Conservation (phyloP, 2,329 filamentous ascomycete species). For the Penicillium sp. region DNA sequence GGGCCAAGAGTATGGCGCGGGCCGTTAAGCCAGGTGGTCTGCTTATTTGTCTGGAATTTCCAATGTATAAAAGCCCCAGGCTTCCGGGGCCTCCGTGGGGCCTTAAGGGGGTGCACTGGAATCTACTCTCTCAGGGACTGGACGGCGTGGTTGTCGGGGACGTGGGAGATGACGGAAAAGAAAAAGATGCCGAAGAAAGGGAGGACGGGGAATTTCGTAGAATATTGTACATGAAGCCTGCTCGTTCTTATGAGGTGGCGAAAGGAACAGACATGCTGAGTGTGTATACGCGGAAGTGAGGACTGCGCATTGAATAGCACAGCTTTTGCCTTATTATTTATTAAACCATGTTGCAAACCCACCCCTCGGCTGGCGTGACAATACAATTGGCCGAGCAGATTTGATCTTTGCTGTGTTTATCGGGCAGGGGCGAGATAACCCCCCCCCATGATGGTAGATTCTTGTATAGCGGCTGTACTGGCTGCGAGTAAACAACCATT, state of each 20-base stretch:
- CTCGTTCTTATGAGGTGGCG: constrained; percentile 33
- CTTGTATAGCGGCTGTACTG: no score
- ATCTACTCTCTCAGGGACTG: constrained; percentile 31
- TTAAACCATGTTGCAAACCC: no score
- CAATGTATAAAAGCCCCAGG: constrained; percentile 38
- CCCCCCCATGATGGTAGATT: no score
- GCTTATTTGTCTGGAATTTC: constrained; percentile 54
- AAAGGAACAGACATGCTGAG: constrained; percentile 38
- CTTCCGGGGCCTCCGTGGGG: constrained; percentile 42
- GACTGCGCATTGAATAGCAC: no score
- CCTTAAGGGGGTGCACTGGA: constrained; percentile 37
- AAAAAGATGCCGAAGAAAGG: background rate
- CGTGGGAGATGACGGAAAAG: constrained; percentile 7
- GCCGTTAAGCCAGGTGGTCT: constrained; percentile 52
- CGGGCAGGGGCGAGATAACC: no score
- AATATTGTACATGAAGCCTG: constrained; percentile 32
- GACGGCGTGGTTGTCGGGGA: constrained; percentile 22
- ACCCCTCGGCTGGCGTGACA: no score
- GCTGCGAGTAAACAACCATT: no score
- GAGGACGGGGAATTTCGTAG: constrained; percentile 25
- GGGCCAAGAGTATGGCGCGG: constrained; percentile 53
- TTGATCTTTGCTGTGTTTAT: no score
- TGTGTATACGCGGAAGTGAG: constrained; percentile 24
- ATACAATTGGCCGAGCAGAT: no score
- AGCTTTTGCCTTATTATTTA: no score